These are phyloP conservation scores for Podosphaera fusca DNA, from an alignment of 2,329 filamentous ascomycete genomes.

Conservation along the genomic window DNA sequence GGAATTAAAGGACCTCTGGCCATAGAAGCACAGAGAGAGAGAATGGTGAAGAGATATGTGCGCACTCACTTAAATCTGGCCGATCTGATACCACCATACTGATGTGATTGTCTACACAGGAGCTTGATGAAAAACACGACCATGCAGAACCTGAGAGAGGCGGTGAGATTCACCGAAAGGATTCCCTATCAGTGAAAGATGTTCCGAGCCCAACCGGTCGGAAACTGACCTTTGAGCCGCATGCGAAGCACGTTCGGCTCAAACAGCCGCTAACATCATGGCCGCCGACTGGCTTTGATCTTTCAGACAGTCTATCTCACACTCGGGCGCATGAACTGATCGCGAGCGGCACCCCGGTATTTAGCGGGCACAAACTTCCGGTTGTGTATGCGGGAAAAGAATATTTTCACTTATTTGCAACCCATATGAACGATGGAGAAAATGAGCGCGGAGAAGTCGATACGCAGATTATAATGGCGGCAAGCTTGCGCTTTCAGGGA, in stretches of 20 bases:
- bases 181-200: neutral
- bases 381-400: slow-evolving; percentile 30
- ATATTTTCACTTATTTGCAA: slow-evolving; percentile 33
- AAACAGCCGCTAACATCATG: slow-evolving; percentile 24
- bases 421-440: slow-evolving; percentile 22
- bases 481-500: slow-evolving; percentile 10
- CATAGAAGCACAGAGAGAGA: neutral
- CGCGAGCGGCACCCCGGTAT: slow-evolving; percentile 30
- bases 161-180: neutral
- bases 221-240: neutral
- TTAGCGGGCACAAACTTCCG: slow-evolving; percentile 28
- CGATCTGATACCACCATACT: neutral
- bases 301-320: slow-evolving; percentile 26
- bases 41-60: slow-evolving; percentile 16
- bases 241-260: slow-evolving; percentile 1
- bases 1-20: slow-evolving; percentile 22
- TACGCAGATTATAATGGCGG: slow-evolving; percentile 5
- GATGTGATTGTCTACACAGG: slow-evolving; percentile 1
- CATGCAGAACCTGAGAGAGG: neutral
- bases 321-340: slow-evolving; percentile 33
- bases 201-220: neutral
- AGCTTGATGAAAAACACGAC: neutral
- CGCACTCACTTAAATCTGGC: neutral
- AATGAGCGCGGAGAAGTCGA: slow-evolving; percentile 8
- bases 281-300: slow-evolving; percentile 30